A percentile compares a stretch with the other conserved stretches of the same genome.
Conservation (phyloP, 2,329 filamentous ascomycete species). For the Fusarium begoniae region DNA sequence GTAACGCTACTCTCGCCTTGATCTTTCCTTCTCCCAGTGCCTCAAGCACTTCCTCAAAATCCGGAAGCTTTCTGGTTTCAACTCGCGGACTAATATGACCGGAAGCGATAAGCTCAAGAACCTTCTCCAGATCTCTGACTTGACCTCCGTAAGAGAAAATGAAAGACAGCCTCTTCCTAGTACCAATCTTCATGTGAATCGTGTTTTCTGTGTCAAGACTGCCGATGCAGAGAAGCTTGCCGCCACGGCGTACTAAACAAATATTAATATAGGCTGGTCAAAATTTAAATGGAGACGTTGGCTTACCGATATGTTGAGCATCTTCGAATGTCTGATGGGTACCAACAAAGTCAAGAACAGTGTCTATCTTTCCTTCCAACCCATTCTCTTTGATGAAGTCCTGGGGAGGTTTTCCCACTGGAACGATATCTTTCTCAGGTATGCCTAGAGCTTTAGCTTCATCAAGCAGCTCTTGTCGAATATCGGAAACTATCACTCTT, state of each 20-base stretch:
- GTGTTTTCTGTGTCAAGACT: slow-evolving; percentile 52
- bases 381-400: slow-evolving; percentile 9
- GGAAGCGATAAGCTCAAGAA: slow-evolving; percentile 32
- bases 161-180: slow-evolving; percentile 52
- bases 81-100: slow-evolving; percentile 21
- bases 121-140: slow-evolving; percentile 49
- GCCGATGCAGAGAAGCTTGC: slow-evolving; percentile 52
- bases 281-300: neutral
- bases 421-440: slow-evolving; percentile 19
- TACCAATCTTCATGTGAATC: slow-evolving; percentile 55
- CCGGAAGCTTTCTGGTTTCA: slow-evolving; percentile 10
- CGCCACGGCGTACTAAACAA: slow-evolving; percentile 30
- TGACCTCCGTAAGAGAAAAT: slow-evolving; percentile 57
- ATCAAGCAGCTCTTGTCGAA: slow-evolving; percentile 26
- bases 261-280: fast-evolving
- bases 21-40: slow-evolving; percentile 11
- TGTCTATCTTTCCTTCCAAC: slow-evolving; percentile 19
- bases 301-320: slow-evolving; percentile 33
- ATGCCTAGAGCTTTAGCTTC: slow-evolving; percentile 22
- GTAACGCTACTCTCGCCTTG: slow-evolving; percentile 1
- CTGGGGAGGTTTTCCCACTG: slow-evolving; percentile 12
- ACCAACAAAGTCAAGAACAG: slow-evolving; percentile 34
- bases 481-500: slow-evolving; percentile 29
- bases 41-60: slow-evolving; percentile 22
- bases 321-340: slow-evolving; percentile 38